Conservation (phyloP, 139 green algal genomes). For the Micromonas commoda region DNA sequence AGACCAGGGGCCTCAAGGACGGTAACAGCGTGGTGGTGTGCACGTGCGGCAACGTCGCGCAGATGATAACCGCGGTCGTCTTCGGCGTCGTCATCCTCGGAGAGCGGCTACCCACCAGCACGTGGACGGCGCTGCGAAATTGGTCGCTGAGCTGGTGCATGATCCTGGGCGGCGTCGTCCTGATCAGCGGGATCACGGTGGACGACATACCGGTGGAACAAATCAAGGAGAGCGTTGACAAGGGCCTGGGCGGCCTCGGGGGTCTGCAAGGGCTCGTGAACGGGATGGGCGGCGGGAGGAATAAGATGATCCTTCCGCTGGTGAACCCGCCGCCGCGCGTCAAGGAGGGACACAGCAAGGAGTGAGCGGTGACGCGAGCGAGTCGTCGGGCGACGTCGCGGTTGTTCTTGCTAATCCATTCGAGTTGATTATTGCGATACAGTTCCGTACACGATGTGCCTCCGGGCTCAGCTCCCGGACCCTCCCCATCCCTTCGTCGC, state of each 20-base stretch:
- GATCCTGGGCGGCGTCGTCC: slow-evolving; percentile 11
- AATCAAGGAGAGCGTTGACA: neutral
- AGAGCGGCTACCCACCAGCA: slow-evolving; percentile 2
- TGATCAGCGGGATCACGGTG: neutral
- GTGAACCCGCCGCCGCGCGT: too few relatives aligned
- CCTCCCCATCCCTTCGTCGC: neutral
- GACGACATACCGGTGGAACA: neutral
- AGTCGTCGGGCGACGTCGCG: too few relatives aligned
- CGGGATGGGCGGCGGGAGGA: neutral
- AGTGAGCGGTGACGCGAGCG: too few relatives aligned
- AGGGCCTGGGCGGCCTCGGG: neutral
- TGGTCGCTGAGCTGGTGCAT: neutral
- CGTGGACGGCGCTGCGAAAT: neutral
- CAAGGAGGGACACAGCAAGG: too few relatives aligned
- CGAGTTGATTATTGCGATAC: too few relatives aligned
- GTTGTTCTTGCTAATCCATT: too few relatives aligned
- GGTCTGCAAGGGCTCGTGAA: neutral
- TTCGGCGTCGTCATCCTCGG: slow-evolving; percentile 10
- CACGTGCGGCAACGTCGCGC: slow-evolving; percentile 11
- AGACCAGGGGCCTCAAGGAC: slow-evolving; percentile 19
- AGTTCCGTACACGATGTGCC: too few relatives aligned
- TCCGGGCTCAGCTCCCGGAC: too few relatives aligned
- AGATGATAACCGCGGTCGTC: slow-evolving; percentile 5
- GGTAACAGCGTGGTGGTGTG: slow-evolving; percentile 14
- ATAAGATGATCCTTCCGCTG: too few relatives aligned